Evolutionary conservation across 805 yeast genomes (phyloP), one percentile per base, ranked within the genome.

Genomic region (Yarrowia keelungensis): DNA sequence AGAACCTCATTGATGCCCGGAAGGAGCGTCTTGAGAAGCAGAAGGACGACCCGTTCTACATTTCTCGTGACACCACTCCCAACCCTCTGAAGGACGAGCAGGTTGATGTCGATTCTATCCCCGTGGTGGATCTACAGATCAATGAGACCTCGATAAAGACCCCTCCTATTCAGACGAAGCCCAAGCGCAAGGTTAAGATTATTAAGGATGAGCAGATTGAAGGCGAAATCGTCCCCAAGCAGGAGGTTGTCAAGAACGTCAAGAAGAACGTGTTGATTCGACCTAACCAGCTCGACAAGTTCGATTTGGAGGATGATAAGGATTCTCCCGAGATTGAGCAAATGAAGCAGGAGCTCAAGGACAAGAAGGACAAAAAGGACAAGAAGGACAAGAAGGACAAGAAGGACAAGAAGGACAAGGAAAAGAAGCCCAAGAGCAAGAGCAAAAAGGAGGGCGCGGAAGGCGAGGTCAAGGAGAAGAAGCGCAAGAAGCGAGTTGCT

Each of bases 191-290:
- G 47, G 79, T 78, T 2, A 74, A 71, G 36, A 76, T 78, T 22
- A 73, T 77, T 2, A 72, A 71, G 39, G 80, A 78, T 56, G 80
- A 76, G 68, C 67, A 69, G 12, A 69, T 76, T 7, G 78, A 71
- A 5, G 74, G 71, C 22, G 73, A 68, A 4, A 73, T 69, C 5
- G 67, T 42, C 11, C 53, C 68, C 36, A 51, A 19, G 9, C 36
- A 54, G 35, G 66, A 45, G 42, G 69, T 50, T 32, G 58, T 39
- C 22, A 64, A 42, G 66, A 32, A 43, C 22, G 43, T 43, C 16
- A 67, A 62, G 14, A 45, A 50, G 38, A 42, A 46, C 43, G 50
- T 49, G 16, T 35, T 62, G 43, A 45, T 50, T 10, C 47, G 61
- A 16, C 71, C 53, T 19, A 76, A 72, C 68, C 70, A 74, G 45